Evolutionary conservation across 768 basidiomycete genomes (phyloP).

Genomic region (Pisolithus tinctorius): DNA sequence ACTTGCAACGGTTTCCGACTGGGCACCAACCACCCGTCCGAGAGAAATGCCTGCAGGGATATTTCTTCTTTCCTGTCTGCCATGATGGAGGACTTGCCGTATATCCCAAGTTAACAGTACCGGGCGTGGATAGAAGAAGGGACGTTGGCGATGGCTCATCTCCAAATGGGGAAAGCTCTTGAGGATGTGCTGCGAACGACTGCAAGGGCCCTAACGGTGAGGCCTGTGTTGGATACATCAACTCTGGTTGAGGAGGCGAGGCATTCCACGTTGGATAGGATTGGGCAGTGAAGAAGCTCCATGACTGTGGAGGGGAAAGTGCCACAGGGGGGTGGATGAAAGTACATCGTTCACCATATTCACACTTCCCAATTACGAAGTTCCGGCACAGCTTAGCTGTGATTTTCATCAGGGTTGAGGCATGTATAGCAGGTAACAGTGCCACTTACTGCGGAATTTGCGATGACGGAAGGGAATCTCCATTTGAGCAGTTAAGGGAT

Average conservation of each 20-base stretch:
- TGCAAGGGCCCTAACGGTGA: not conserved
- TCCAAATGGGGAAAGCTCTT: slow-evolving; percentile 9
- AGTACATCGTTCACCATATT: slow-evolving; percentile 32
- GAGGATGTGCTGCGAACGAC: slow-evolving; percentile 4
- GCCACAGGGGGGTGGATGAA: slow-evolving; percentile 28
- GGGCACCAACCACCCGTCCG: slow-evolving; percentile 39
- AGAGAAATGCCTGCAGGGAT: slow-evolving; percentile 36
- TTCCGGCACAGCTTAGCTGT: slow-evolving; percentile 34
- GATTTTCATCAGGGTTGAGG: not conserved
- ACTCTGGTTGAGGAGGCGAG: slow-evolving; percentile 3
- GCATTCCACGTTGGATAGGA: slow-evolving; percentile 12
- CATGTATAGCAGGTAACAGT: not conserved
- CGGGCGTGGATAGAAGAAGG: slow-evolving; percentile 18
- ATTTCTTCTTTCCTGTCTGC: slow-evolving; percentile 24
- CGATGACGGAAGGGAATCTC: slow-evolving; percentile 14
- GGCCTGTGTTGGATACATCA: slow-evolving; percentile 5
- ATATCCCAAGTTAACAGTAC: slow-evolving; percentile 12
- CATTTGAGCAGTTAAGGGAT: not conserved
- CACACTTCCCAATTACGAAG: slow-evolving; percentile 29
- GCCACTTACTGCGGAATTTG: slow-evolving; percentile 27
- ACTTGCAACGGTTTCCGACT: slow-evolving; percentile 33
- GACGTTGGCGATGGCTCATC: slow-evolving; percentile 17
- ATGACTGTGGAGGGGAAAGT: slow-evolving; percentile 7
- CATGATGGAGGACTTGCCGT: not conserved
- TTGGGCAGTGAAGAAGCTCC: slow-evolving; percentile 12